phyloP scores from a whole-genome alignment of 768 basidiomycete genomes.

The Crassisporium funariophilum region DNA sequence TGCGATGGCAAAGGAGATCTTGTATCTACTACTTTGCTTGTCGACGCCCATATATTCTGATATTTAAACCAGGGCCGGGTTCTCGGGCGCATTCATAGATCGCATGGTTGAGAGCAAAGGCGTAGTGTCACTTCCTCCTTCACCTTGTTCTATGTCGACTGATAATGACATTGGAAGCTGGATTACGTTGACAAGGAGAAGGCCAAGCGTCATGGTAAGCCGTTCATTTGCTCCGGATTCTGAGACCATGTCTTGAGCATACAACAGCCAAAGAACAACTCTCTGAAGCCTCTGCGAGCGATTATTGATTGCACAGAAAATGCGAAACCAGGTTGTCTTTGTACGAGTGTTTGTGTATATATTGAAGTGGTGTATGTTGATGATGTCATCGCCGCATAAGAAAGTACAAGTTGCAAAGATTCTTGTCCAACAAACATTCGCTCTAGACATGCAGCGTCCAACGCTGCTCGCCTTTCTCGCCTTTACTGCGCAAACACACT shows the following conservation, averaged over 20 bases:
- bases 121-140: slow-evolving; percentile 21
- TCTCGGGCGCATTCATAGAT: slow-evolving; percentile 55
- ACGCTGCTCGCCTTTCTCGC: not conserved
- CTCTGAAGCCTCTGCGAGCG: not conserved
- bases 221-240: not conserved
- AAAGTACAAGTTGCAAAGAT: too few species aligned
- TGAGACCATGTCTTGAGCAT: not conserved
- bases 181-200: slow-evolving; percentile 25
- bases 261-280: slow-evolving; percentile 7
- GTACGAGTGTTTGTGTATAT: too few species aligned
- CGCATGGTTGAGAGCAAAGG: slow-evolving; percentile 58
- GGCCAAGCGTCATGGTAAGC: slow-evolving; percentile 24
- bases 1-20: slow-evolving; percentile 56
- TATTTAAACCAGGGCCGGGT: slow-evolving; percentile 44
- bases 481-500: too few species aligned
- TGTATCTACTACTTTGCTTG: slow-evolving; percentile 30
- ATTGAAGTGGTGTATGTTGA: too few species aligned
- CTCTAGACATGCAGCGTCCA: not conserved
- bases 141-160: not conserved
- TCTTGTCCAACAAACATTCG: too few species aligned
- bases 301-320: slow-evolving; percentile 5
- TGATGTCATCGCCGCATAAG: too few species aligned
- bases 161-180: slow-evolving; percentile 12
- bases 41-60: not conserved
- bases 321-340: too few species aligned